Conservation (phyloP, 1,284 basidiomycete genomes). For the Dichomitus squalens region DNA sequence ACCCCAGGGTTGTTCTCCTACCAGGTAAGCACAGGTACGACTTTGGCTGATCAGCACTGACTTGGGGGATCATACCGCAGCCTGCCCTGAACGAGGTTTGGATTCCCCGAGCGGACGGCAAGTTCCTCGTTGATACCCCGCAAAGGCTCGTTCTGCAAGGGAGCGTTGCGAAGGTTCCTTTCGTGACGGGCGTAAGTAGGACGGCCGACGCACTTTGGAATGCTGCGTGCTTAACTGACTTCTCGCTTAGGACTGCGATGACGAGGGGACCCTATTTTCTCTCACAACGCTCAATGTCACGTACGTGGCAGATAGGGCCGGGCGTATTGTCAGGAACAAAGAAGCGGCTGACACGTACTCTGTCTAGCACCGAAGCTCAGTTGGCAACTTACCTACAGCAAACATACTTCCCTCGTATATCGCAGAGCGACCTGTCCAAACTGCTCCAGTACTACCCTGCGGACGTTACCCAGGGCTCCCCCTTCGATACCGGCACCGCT, state of each 20-base stretch:
- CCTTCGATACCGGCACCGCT: slow-evolving; percentile 46
- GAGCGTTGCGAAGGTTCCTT: slow-evolving; percentile 30
- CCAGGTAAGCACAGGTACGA: slow-evolving; percentile 18
- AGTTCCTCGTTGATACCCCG: slow-evolving; percentile 32
- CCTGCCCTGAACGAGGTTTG: slow-evolving; percentile 28
- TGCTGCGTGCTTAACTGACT: too few species aligned
- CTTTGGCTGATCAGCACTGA: background rate
- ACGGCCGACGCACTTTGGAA: too few species aligned
- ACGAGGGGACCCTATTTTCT: slow-evolving; percentile 37
- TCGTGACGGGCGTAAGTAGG: slow-evolving; percentile 25
- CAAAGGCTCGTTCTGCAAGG: slow-evolving; percentile 1
- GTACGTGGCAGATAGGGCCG: too few species aligned
- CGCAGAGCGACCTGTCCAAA: slow-evolving; percentile 29
- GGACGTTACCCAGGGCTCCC: slow-evolving; percentile 49
- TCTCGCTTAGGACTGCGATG: slow-evolving; percentile 24
- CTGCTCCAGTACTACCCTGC: slow-evolving; percentile 44
- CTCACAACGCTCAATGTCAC: slow-evolving; percentile 26
- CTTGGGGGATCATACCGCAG: too few species aligned
- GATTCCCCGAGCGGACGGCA: slow-evolving; percentile 41
- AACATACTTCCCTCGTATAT: slow-evolving; percentile 37
- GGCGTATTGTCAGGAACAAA: too few species aligned
- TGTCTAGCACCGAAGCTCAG: slow-evolving; percentile 9
- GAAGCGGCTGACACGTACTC: too few species aligned
- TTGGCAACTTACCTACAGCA: slow-evolving; percentile 1
- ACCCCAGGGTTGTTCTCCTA: slow-evolving; percentile 32